A percentile compares a stretch with the other conserved stretches of the same genome.
These are phyloP conservation scores for Colletotrichum shisoi DNA, from an alignment of 2,329 filamentous ascomycete genomes.

Conservation along the genomic window DNA sequence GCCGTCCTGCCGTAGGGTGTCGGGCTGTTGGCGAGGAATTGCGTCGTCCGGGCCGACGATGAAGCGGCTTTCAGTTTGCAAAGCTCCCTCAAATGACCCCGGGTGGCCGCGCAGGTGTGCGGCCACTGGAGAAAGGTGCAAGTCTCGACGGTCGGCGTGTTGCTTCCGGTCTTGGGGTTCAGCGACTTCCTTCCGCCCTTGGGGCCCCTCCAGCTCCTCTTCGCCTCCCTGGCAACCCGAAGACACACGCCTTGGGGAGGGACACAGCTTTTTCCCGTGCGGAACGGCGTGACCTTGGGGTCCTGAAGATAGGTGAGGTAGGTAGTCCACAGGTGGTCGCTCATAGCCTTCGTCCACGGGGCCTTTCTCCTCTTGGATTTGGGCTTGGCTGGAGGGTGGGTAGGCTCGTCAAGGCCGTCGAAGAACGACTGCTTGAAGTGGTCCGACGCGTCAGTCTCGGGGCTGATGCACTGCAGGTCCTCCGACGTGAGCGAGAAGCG, in stretches of 20 bases:
- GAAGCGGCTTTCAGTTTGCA: conserved; percentile 64
- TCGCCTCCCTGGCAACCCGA: conserved; percentile 71
- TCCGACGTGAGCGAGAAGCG: conserved; percentile 65
- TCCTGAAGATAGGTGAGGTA: conserved; percentile 72
- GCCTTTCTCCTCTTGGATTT: conserved; percentile 57
- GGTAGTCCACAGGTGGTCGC: conserved; percentile 70
- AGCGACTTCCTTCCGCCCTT: conserved; percentile 47
- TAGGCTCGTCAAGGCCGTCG: conserved; percentile 20
- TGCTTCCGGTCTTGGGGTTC: conserved; percentile 58
- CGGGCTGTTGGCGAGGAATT: conserved; percentile 61
- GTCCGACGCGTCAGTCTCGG: conserved; percentile 54
- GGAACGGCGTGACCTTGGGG: conserved; percentile 71
- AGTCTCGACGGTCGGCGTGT: conserved; percentile 62
- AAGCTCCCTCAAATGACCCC: conserved; percentile 68
- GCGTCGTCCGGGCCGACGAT: conserved; percentile 54
- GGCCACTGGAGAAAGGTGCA: conserved; percentile 68
- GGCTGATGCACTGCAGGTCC: conserved; percentile 63
- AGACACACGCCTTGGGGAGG: conserved; percentile 71
- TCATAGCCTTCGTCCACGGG: conserved; percentile 72
- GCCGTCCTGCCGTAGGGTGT: conserved; percentile 64
- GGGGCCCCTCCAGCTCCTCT: conserved; percentile 71
- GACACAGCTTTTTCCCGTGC: conserved; percentile 68
- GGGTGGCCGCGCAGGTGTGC: conserved; percentile 69
- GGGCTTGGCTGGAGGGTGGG: conserved; percentile 20
- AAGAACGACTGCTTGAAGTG: conserved; percentile 37